Percentiles rank a stretch among this genome's conserved stretches.
Evolutionary conservation across 495 filamentous ascomycete species (phyloP).

Genomic region (Ascobolus immersus): DNA sequence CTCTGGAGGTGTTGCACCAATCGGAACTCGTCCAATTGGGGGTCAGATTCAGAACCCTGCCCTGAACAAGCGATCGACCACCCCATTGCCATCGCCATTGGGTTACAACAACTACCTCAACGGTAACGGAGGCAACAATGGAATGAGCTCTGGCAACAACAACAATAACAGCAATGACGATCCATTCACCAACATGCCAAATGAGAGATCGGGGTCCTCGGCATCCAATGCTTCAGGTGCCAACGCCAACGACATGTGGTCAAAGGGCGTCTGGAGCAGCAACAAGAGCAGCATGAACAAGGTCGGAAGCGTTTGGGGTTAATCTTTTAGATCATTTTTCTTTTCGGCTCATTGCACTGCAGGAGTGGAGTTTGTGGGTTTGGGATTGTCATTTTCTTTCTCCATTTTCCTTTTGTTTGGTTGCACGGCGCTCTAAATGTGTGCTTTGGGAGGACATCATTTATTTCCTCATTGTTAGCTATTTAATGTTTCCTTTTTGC

Average conservation of each 20-base stretch:
- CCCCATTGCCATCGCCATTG: conserved; percentile 69
- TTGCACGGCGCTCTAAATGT: conserved; percentile 14
- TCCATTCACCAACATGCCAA: conserved; percentile 10
- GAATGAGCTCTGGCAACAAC: conserved; percentile 20
- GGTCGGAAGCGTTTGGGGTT: conserved; percentile 24
- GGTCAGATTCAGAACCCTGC: conserved; percentile 32
- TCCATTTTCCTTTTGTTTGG: conserved; percentile 13
- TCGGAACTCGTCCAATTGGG: conserved; percentile 56
- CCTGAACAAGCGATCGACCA: conserved; percentile 56
- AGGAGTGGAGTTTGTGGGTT: conserved; percentile 13
- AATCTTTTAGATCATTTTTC: conserved; percentile 10
- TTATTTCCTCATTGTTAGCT: conserved; percentile 14
- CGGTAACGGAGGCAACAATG: conserved; percentile 36
- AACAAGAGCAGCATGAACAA: conserved; percentile 14
- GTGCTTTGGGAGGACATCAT: conserved; percentile 18
- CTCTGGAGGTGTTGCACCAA: conserved; percentile 56
- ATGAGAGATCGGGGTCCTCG: conserved; percentile 35
- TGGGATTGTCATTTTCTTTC: conserved; percentile 16
- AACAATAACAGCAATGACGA: conserved; percentile 3
- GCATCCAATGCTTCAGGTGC: conserved; percentile 31
- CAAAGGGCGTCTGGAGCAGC: too few species aligned
- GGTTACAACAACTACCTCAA: too few species aligned
- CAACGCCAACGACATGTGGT: conserved; percentile 13
- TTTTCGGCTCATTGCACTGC: conserved; percentile 3
- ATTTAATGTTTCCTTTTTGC: conserved; percentile 15